Evolutionary conservation across 768 basidiomycete genomes (phyloP), one percentile per base, ranked within the genome.

Genomic region (Termitomyces sp.): DNA sequence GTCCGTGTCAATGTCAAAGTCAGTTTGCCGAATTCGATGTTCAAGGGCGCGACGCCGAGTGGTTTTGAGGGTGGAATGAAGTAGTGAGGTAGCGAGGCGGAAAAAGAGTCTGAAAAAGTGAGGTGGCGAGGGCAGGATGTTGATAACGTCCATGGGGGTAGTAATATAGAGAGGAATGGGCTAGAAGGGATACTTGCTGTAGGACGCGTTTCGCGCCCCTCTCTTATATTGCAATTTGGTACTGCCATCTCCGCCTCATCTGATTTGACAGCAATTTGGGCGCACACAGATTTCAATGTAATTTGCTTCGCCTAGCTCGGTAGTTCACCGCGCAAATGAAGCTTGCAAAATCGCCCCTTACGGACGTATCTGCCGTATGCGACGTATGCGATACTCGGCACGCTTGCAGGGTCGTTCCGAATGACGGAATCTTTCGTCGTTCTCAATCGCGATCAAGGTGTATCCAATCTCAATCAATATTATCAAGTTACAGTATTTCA

Each of bases 1-100:
- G 14, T 79, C 70, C 9, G 79, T 66, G 61, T 84, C 73, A 58
- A 87, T 69, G 61, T 86, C 85, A 55, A 83, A 86, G 55, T 83
- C 76, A 2, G 67, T 62, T 19, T 74, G 75, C 11, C 72, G 66
- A 52, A 52, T 17, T 42, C 69, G 74, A 27, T 71, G 72, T 27
- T 66, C 68, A 46, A 64, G 61, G 6, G 67, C 47, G 56, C 70
- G 68, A 48, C 70, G 70, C 52, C 68, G 66, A 44, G 64, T 60
- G 54, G 67, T 66, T 32, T 68, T 67, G 55, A 76, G 66, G 39
- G 76, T 70, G 6, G 81, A 79, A 52, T 74, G 75, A 52, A 83
- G 68, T 27, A 79, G 60, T 30, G 76, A 78, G 21, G 81, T 57
- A 14, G 75, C 76, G 16, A 82, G 72, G 48, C 74, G 72, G 52